phyloP scores from a whole-genome alignment of 345 rosid genomes.

The Noccaea caerulescens region DNA sequence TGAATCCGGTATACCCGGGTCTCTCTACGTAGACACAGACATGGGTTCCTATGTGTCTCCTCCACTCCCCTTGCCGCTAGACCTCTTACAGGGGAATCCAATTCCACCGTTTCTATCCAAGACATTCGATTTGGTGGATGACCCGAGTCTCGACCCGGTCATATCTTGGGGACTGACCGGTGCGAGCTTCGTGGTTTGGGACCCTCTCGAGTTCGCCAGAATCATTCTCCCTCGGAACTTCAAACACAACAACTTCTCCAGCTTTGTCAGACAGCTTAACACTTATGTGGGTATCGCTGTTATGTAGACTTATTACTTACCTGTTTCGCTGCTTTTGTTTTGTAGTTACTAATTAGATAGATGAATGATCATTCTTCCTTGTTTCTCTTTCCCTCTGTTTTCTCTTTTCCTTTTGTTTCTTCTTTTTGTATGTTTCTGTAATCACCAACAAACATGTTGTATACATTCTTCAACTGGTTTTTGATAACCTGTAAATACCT shows the following conservation, averaged over 20 bases:
- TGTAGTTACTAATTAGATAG: slow-evolving; percentile 20
- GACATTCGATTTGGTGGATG: slow-evolving; percentile 88
- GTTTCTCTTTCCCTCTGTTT: slow-evolving; percentile 13
- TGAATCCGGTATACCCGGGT: slow-evolving; percentile 21
- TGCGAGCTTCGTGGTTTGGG: slow-evolving; percentile 90
- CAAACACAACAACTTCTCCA: slow-evolving; percentile 98
- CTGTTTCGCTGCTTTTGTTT: slow-evolving; percentile 44
- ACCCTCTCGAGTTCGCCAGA: slow-evolving; percentile 81
- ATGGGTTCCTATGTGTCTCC: slow-evolving; percentile 41
- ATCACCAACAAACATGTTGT: slow-evolving; percentile 28
- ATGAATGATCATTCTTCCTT: not conserved
- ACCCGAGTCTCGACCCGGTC: slow-evolving; percentile 68
- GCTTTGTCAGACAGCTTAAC: slow-evolving; percentile 94
- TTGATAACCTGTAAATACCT: slow-evolving; percentile 33
- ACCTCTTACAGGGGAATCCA: slow-evolving; percentile 60
- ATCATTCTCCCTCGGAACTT: slow-evolving; percentile 78
- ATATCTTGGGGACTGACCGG: slow-evolving; percentile 84
- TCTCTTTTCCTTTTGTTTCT: slow-evolving; percentile 10
- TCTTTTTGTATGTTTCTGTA: slow-evolving; percentile 18
- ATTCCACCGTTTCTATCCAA: slow-evolving; percentile 83
- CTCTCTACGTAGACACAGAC: slow-evolving; percentile 41
- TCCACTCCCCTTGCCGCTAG: slow-evolving; percentile 63
- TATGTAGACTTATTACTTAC: slow-evolving; percentile 10
- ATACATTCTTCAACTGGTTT: slow-evolving; percentile 20
- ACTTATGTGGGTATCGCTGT: slow-evolving; percentile 86